phyloP scores from a whole-genome alignment of 164 flowering plant species.

The Brasenia schreberi region DNA sequence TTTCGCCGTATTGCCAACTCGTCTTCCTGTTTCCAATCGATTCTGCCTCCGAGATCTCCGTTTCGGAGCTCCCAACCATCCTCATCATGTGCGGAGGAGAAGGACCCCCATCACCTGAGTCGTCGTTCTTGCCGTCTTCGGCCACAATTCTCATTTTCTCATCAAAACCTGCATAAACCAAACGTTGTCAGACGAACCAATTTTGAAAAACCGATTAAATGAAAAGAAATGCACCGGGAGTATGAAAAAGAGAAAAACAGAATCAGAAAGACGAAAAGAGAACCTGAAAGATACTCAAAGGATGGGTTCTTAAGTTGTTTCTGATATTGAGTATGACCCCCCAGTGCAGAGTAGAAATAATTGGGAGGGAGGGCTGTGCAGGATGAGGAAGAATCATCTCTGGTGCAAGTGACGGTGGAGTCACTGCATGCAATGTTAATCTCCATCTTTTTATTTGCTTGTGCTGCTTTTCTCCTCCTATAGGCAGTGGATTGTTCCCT shows the following conservation, averaged over 20 bases:
- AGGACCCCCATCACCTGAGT: conserved; percentile 7
- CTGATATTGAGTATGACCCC: not conserved
- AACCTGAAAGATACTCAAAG: conserved; percentile 14
- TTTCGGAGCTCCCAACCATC: conserved; percentile 27
- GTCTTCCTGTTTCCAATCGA: conserved; percentile 18
- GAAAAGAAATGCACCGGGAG: not conserved
- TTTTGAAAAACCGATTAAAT: not conserved
- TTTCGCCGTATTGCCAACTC: conserved; percentile 12
- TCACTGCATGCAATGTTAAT: conserved; percentile 27
- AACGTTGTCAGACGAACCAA: not conserved
- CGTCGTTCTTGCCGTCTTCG: conserved; percentile 6
- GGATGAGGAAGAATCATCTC: conserved; percentile 42
- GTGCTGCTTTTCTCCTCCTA: conserved; percentile 24
- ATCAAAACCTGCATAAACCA: conserved; percentile 8
- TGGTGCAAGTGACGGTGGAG: conserved; percentile 24
- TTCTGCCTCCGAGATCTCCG: conserved; percentile 29
- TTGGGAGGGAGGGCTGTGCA: conserved; percentile 43
- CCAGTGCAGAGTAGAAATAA: conserved; percentile 11
- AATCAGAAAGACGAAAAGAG: not conserved
- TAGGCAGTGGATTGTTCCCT: conserved; percentile 35
- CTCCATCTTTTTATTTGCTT: conserved; percentile 1
- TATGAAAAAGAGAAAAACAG: not conserved
- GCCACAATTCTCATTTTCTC: conserved; percentile 6
- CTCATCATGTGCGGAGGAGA: conserved; percentile 1
- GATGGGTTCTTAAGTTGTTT: not conserved